Conservation (phyloP, 2,329 filamentous ascomycete species). For the Didymella exigua region DNA sequence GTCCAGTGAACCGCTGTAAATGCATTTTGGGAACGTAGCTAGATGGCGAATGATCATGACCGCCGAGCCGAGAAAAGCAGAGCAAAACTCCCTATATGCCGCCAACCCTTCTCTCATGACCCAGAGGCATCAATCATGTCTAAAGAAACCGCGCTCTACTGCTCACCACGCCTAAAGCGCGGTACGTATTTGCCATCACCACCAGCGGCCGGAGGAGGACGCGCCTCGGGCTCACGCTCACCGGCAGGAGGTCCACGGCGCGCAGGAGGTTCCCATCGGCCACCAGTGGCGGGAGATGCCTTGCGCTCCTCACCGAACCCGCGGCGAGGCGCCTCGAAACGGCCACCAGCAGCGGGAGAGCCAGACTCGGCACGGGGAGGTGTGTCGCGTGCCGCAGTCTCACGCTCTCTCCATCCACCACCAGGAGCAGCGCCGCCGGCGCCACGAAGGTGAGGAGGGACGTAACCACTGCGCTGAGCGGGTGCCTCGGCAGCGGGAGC, state of each 20-base stretch:
- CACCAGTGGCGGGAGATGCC: conserved; percentile 39
- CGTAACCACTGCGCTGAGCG: conserved; percentile 52
- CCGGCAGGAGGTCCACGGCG: conserved; percentile 32
- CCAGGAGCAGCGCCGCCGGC: conserved; percentile 37
- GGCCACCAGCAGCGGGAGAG: conserved; percentile 39
- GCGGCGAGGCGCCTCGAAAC: conserved; percentile 37
- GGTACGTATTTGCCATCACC: conserved; percentile 50
- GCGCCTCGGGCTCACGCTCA: conserved; percentile 34
- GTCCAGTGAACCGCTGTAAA: conserved; percentile 13
- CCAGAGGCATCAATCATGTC: conserved; percentile 20
- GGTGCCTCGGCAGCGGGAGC: conserved; percentile 39
- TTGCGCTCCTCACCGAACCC: conserved; percentile 40
- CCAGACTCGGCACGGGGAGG: conserved; percentile 27
- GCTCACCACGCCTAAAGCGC: conserved; percentile 40
- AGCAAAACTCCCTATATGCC: conserved; percentile 18
- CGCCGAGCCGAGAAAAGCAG: conserved; percentile 17
- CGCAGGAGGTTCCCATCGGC: conserved; percentile 38
- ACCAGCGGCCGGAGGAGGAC: conserved; percentile 32
- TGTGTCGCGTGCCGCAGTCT: conserved; percentile 36
- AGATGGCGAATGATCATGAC: conserved; percentile 10
- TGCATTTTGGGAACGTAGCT: conserved; percentile 14
- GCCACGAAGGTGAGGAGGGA: conserved; percentile 54
- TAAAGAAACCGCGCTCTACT: conserved; percentile 16
- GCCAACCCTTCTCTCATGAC: conserved; percentile 16
- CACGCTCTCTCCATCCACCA: conserved; percentile 47